Base-by-base conservation (phyloP, 1,284 basidiomycete genomes). In the Coriolopsis trogii region DNA sequence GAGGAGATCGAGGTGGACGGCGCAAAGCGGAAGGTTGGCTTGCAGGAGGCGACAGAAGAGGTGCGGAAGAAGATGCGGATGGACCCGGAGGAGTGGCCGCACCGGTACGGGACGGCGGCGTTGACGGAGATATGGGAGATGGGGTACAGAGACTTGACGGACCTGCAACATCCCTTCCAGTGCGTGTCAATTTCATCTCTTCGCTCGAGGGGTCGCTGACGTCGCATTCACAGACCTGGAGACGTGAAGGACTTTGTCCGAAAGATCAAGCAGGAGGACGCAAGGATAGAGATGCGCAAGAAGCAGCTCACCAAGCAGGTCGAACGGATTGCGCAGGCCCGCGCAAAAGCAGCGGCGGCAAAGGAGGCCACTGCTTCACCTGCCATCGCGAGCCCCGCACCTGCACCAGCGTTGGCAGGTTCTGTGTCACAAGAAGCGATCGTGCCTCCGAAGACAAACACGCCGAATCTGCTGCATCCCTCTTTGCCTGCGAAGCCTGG, bases 71-170 rank as follows among this genome's bases (percentile, higher is more conserved):
- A 76, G 63, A 76, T 84, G 76, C 73, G 77, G 46, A 73, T 81
- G 58, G 75, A 80, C 2, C 77, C 79, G 9, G 69, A 75, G 49
- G 78, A 82, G 18, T 89, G 85, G 82, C 65, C 75, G 30, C 81
- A 82, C 73, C 72, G 66, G 49, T 75, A 82, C 46, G 89, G 89
- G 4, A 84, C 82, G 30, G 79, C 79, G 46, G 72, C 85, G 1
- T 69, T 91, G 63, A 87, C 85, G 3, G 88, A 91, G 59, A 86
- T 90, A 26, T 91, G 89, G 89, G 79, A 82, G 49, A 82, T 86
- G 81, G 89, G 89, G 6, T 91, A 87, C 61, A 70, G 81, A 55
- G 82, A 81, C 45, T 61, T 87, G 49, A 53, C 60, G 10, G 85
- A 90, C 63, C 66, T 91, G 21, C 75, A 87, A 65, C 78, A 71